Evolutionary conservation across 2,329 filamentous ascomycete genomes (phyloP).

Genomic region (Alternaria solani): DNA sequence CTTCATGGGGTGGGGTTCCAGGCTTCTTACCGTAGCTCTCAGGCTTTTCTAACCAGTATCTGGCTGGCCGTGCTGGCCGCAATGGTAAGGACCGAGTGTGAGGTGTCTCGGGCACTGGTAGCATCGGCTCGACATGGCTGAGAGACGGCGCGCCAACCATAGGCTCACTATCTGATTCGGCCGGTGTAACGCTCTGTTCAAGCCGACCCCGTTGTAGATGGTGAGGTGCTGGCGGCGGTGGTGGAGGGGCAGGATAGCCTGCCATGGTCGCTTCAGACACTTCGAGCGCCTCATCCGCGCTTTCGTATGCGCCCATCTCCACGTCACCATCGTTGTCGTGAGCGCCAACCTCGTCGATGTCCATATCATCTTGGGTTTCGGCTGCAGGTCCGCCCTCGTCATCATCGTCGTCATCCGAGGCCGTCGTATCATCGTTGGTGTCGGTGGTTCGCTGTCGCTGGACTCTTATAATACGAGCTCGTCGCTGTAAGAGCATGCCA

Average conservation of each 20-base stretch:
- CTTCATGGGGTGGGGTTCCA: slow-evolving; percentile 76
- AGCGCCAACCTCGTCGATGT: slow-evolving; percentile 53
- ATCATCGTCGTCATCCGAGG: slow-evolving; percentile 55
- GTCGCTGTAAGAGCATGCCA: slow-evolving; percentile 38
- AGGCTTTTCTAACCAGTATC: slow-evolving; percentile 88
- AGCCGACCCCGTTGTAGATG: slow-evolving; percentile 51
- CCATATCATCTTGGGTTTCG: slow-evolving; percentile 58
- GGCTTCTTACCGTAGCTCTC: slow-evolving; percentile 70
- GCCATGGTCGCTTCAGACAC: slow-evolving; percentile 79
- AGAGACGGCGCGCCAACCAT: slow-evolving; percentile 66
- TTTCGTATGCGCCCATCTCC: slow-evolving; percentile 57
- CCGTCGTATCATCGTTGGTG: slow-evolving; percentile 56
- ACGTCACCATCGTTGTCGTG: slow-evolving; percentile 59
- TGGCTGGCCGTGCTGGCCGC: slow-evolving; percentile 70
- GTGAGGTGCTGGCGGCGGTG: slow-evolving; percentile 28
- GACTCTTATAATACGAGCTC: slow-evolving; percentile 36
- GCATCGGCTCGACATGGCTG: slow-evolving; percentile 69
- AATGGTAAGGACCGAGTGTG: slow-evolving; percentile 52
- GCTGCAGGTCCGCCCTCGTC: slow-evolving; percentile 56
- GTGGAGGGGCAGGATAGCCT: slow-evolving; percentile 70
- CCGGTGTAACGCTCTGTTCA: slow-evolving; percentile 71
- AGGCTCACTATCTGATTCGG: slow-evolving; percentile 76
- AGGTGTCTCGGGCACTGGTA: slow-evolving; percentile 85
- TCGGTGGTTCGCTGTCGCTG: slow-evolving; percentile 44
- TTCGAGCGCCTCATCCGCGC: slow-evolving; percentile 72